A percentile compares a stretch with the other conserved stretches of the same genome.
Conservation (phyloP, 768 basidiomycete genomes). For the Rhodosporidiobolus sp. region DNA sequence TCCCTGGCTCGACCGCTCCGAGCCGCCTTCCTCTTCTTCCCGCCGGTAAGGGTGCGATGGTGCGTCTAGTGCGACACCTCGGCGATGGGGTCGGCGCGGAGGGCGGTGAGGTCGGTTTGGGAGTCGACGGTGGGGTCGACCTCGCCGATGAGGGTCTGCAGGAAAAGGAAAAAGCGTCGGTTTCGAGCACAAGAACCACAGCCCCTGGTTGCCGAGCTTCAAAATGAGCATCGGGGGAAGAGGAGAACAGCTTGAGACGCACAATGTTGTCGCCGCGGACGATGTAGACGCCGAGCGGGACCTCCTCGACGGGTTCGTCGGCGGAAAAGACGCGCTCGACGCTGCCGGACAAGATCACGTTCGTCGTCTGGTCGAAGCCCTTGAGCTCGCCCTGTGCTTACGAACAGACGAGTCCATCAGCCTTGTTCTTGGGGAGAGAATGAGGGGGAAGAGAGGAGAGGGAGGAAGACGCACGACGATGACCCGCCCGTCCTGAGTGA, state of each 20-base stretch:
- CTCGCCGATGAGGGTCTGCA: conserved; percentile 52
- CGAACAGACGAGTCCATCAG: not conserved
- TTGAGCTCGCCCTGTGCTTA: conserved; percentile 73
- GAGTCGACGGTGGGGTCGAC: conserved; percentile 69
- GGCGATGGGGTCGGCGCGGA: conserved; percentile 78
- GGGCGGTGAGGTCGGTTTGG: conserved; percentile 70
- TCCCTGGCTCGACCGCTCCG: too few relatives aligned
- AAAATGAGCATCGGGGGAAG: not conserved
- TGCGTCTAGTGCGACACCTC: conserved; percentile 44
- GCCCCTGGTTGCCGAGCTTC: not conserved
- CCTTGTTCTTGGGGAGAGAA: not conserved
- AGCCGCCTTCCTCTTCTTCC: too few relatives aligned
- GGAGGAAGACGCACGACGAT: conserved; percentile 70
- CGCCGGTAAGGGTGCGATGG: not conserved
- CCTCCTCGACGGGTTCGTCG: conserved; percentile 91
- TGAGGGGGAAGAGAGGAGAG: not conserved
- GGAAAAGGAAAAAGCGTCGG: not conserved
- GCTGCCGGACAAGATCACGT: conserved; percentile 88
- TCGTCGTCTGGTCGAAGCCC: conserved; percentile 92
- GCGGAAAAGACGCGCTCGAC: conserved; percentile 87
- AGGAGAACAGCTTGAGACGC: conserved; percentile 48
- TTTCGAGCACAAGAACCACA: not conserved
- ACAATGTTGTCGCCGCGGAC: conserved; percentile 99
- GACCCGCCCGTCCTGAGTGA: conserved; percentile 91
- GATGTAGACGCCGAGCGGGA: conserved; percentile 88